Evolutionary conservation across 768 basidiomycete species (phyloP), one percentile per base, ranked within the genome.

Genomic region (Hygrophorus pudorinus): DNA sequence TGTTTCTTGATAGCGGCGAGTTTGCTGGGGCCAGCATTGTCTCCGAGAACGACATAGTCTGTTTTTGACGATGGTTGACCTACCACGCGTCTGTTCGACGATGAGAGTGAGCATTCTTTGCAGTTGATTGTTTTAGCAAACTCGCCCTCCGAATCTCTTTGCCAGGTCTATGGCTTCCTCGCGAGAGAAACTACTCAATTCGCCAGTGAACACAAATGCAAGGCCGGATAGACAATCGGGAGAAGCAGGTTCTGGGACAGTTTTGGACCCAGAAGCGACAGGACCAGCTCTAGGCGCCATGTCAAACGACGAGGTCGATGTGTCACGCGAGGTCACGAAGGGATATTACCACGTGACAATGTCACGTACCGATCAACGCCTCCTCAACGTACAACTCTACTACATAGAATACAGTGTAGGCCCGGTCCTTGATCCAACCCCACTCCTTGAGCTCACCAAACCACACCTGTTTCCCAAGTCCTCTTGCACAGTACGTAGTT

Each of bases 191-290:
- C 83, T 85, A 38, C 73, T 76, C 37, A 98, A 64, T 53, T 99
- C 94, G 12, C 93, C 96, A 0, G 96, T 98, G 51, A 99, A 99
- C 16, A 99, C 94, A 56, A 99, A 85, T 0, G 89, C 73, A 17
- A 98, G 69, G 0, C 93, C 93, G 0, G 81, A 75, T 7, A 99
- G 70, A 56, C 87, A 90, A 53, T 82, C 73, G 0, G 75, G 74
- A 20, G 67, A 51, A 66, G 11, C 82, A 81, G 35, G 47, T 28
- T 90, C 79, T 0, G 87, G 86, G 16, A 87, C 72, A 11, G 75
- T 70, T 56, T 84, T 88, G 12, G 75, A 68, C 0, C 82, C 83
- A n/a, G 70, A 67, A 18, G 83, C 75, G n/a, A 66, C 59, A 0
- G 81, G 81, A 0, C 78, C 77, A 0, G 79, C 75, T 24, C 7